These are phyloP conservation scores for Acidomyces sp. DNA, from an alignment of 495 filamentous ascomycete genomes.

Conservation along the genomic window DNA sequence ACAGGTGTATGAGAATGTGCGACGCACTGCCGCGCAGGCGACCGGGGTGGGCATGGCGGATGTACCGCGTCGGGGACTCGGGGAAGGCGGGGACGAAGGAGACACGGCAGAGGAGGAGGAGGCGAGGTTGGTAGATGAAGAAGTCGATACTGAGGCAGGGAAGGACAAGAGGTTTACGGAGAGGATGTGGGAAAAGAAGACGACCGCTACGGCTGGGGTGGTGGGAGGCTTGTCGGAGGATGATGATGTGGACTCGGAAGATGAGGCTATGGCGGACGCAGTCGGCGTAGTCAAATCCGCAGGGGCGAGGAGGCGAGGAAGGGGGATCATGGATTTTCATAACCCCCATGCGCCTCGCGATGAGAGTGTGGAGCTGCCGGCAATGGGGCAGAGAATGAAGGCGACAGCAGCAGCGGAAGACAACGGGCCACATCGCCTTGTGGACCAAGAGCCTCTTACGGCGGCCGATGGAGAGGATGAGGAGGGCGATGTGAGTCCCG, in stretches of 20 bases:
- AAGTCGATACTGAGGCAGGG: constrained; percentile 38
- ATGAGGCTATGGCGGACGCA: constrained; percentile 60
- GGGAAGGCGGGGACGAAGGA: constrained; percentile 31
- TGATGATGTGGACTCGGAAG: constrained; percentile 15
- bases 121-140: constrained; percentile 80
- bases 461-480: too few relatives aligned
- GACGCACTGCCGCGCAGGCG: constrained; percentile 61
- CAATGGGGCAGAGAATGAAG: too few relatives aligned
- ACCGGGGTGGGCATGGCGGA: constrained; percentile 93
- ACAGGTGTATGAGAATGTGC: constrained; percentile 84
- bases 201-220: too few relatives aligned
- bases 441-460: too few relatives aligned
- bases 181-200: constrained; percentile 67
- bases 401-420: too few relatives aligned
- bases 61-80: constrained; percentile 53
- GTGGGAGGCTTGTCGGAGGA: constrained; percentile 68
- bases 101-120: constrained; percentile 82
- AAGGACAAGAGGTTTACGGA: constrained; percentile 73
- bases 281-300: constrained; percentile 58
- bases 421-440: too few relatives aligned
- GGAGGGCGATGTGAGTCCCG: too few relatives aligned
- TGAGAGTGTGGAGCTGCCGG: constrained; percentile 46
- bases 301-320: constrained; percentile 41
- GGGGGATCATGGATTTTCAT: constrained; percentile 58
- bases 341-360: constrained; percentile 49